A percentile compares a stretch with the other conserved stretches of the same genome.
These are phyloP conservation scores for Afroboletus lepidellus DNA, from an alignment of 1,284 basidiomycete genomes.

Conservation along the genomic window DNA sequence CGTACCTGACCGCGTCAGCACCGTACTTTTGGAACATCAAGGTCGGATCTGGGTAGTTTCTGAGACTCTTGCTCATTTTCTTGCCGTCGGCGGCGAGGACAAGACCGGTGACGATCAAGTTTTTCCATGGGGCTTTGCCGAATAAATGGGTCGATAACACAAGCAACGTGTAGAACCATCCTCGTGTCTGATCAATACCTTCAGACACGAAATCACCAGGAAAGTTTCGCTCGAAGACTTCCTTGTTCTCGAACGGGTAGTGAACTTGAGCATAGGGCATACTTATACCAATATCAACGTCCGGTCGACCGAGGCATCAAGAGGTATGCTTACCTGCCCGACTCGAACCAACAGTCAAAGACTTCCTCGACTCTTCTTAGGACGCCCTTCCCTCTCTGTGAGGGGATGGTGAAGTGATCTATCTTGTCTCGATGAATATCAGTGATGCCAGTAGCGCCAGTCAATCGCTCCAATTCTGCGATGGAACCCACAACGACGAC, in stretches of 20 bases:
- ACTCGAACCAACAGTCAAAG: slow-evolving; percentile 99
- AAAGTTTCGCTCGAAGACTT: slow-evolving; percentile 80
- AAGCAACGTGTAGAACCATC: slow-evolving; percentile 99
- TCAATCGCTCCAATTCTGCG: slow-evolving; percentile 83
- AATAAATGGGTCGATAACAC: slow-evolving; percentile 96
- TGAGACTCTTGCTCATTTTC: slow-evolving; percentile 99
- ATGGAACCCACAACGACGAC: slow-evolving; percentile 89
- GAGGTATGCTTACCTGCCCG: slow-evolving; percentile 73
- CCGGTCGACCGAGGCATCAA: background rate
- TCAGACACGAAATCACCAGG: slow-evolving; percentile 99
- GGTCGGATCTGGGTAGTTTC: slow-evolving; percentile 98
- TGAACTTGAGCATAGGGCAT: slow-evolving; percentile 99
- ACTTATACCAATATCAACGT: slow-evolving; percentile 42
- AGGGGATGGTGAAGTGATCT: slow-evolving; percentile 96
- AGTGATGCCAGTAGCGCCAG: slow-evolving; percentile 83
- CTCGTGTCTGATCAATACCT: slow-evolving; percentile 94
- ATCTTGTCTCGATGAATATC: slow-evolving; percentile 96
- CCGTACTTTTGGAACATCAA: slow-evolving; percentile 90
- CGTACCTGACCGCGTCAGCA: slow-evolving; percentile 89
- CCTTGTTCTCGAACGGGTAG: slow-evolving; percentile 98
- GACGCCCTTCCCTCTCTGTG: slow-evolving; percentile 83
- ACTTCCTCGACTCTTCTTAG: slow-evolving; percentile 94
- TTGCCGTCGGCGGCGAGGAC: slow-evolving; percentile 97
- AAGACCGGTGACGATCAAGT: slow-evolving; percentile 94
- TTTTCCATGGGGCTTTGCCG: slow-evolving; percentile 95